Conservation (phyloP, 805 yeast species). For the Tetrapisispora pingtungensis region DNA sequence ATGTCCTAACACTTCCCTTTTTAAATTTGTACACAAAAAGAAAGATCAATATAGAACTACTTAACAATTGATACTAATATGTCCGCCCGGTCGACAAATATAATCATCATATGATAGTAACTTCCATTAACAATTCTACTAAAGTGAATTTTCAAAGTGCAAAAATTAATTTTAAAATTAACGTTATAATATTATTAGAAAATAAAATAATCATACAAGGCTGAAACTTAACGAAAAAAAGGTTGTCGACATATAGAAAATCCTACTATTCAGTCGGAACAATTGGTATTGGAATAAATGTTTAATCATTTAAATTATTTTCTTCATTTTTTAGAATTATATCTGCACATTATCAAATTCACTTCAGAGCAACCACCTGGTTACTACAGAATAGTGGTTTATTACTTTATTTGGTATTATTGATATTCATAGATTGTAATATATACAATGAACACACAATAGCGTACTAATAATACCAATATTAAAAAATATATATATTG, state of each 20-base stretch:
- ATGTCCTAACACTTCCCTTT: conserved; percentile 19
- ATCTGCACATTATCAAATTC: neutral
- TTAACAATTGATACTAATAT: conserved; percentile 28
- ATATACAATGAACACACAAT: too few relatives aligned
- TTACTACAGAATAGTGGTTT: neutral
- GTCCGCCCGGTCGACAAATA: conserved; percentile 42
- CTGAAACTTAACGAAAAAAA: conserved; percentile 39
- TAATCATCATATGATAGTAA: conserved; percentile 24
- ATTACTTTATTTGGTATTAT: too few relatives aligned
- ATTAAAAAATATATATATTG: too few relatives aligned
- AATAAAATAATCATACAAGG: conserved; percentile 34
- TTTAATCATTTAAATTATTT: conserved; percentile 1
- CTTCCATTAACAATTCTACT: neutral
- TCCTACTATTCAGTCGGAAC: conserved; percentile 35
- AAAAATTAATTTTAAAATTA: neutral
- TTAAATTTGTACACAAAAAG: conserved; percentile 31
- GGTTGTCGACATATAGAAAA: conserved; percentile 34
- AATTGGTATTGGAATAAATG: conserved; percentile 25
- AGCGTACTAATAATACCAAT: too few relatives aligned
- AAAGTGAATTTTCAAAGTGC: neutral
- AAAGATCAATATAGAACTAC: conserved; percentile 17
- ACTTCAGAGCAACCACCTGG: conserved; percentile 3
- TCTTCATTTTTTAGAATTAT: neutral
- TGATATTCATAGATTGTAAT: too few relatives aligned
- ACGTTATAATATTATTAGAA: neutral